Evolutionary conservation across 495 filamentous ascomycete species (phyloP).

Genomic region (Tuber magnatum): DNA sequence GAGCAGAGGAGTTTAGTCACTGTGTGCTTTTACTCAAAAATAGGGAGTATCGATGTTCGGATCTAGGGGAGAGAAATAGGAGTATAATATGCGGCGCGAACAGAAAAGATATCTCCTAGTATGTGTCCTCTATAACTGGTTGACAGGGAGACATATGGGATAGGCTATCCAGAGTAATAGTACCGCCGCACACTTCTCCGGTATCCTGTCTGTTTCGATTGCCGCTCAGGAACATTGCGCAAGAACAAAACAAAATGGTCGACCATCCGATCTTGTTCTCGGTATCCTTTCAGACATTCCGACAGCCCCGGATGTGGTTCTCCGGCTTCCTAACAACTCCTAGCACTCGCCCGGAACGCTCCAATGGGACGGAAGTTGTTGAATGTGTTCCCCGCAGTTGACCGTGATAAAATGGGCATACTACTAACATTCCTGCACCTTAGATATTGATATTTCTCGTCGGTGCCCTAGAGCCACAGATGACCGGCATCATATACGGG

Average conservation of each 20-base stretch:
- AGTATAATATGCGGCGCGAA: not conserved
- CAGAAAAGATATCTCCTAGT: not conserved
- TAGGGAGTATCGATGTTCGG: not conserved
- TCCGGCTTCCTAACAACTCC: not conserved
- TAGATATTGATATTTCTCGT: not conserved
- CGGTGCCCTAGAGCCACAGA: not conserved
- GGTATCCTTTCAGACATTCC: not conserved
- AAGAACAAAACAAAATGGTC: not conserved
- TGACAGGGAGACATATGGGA: not conserved
- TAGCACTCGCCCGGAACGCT: not conserved
- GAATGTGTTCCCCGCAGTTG: not conserved
- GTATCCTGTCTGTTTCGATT: not conserved
- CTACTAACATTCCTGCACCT: not conserved
- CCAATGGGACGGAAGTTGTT: not conserved
- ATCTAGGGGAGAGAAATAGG: not conserved
- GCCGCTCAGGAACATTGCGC: not conserved
- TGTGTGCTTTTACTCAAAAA: not conserved
- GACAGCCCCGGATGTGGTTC: not conserved
- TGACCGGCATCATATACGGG: not conserved
- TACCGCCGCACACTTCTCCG: not conserved
- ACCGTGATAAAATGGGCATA: not conserved
- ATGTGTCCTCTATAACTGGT: not conserved
- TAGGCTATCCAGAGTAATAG: not conserved
- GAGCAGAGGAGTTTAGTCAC: not conserved
- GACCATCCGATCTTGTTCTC: not conserved